Base-by-base conservation (phyloP, 495 filamentous ascomycete genomes). In the Aspergillus steynii region DNA sequence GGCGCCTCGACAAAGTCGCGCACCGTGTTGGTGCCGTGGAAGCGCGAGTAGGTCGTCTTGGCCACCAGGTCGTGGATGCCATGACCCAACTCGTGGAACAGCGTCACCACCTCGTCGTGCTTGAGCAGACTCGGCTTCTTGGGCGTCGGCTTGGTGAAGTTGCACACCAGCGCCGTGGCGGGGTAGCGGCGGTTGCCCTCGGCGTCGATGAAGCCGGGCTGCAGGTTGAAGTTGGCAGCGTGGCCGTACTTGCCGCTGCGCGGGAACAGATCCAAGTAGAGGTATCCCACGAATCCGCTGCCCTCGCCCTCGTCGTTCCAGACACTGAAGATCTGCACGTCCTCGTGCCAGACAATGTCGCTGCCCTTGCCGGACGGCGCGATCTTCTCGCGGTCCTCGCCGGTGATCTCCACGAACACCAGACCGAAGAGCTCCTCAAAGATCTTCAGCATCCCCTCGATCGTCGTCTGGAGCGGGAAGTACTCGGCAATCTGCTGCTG, bases 361-460 rank as follows among this genome's bases (percentile, higher is more conserved):
- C 76, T 73, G 14, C 86, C 86, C 62, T 87, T 83, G 51, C 84
- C 84, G 9, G 81, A 78, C 4, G 83, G 73, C 20, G 84, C 79
- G 29, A 90, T 68, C 15, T 74, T 66, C 25, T 82, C 77, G 10
- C 87, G 80, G 61, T 87, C 85, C 55, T 83, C 75, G 48, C 83
- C 86, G 20, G 74, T 74, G 52, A 98, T 80, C 78, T 97, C 88
- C 29, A 98, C 88, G 67, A 99, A 98, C 15, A 87, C 89, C 9
- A 99, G 79, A 27, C 95, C 95, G 65, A 99, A 96, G 0, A 99
- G 81, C 70, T 92, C 81, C 74, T 98, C 94, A 64, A 99, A 98
- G 66, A 97, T 96, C 68, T 87, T 80, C 56, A 99, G 85, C 96
- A 98, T 99, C 59, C 90, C 92, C 31, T 83, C 79, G 54, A 99